Conservation (phyloP, 371 early-diverging fungal genomes). For the Lichtheimia ornata region DNA sequence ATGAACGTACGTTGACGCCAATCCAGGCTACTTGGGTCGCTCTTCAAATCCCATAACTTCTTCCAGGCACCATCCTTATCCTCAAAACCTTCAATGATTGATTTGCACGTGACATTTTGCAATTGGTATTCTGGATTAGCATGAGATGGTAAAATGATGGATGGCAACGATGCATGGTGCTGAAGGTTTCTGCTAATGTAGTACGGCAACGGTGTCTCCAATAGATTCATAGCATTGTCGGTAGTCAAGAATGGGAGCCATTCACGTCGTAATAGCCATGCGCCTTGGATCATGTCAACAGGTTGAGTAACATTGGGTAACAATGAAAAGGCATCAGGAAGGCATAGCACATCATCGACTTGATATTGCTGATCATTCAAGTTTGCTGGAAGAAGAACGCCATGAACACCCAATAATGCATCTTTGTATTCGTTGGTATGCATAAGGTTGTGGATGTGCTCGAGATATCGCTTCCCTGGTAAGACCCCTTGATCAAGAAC, state of each 20-base stretch:
- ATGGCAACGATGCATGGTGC: conserved; percentile 26
- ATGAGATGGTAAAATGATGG: conserved; percentile 30
- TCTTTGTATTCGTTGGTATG: conserved; percentile 42
- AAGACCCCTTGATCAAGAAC: conserved; percentile 35
- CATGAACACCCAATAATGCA: conserved; percentile 45
- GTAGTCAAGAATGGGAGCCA: conserved; percentile 34
- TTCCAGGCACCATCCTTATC: conserved; percentile 16
- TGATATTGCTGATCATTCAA: conserved; percentile 13
- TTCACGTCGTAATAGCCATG: conserved; percentile 34
- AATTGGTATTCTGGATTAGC: conserved; percentile 12
- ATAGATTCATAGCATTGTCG: conserved; percentile 16
- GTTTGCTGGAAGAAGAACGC: conserved; percentile 33
- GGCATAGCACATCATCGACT: conserved; percentile 21
- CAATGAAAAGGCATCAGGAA: conserved; percentile 21
- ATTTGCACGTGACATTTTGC: conserved; percentile 2
- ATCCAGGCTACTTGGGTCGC: conserved; percentile 19
- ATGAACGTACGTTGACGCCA: conserved; percentile 15
- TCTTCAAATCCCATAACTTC: conserved; percentile 6
- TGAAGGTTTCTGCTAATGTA: conserved; percentile 36
- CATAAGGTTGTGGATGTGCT: conserved; percentile 34
- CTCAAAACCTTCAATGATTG: conserved; percentile 3
- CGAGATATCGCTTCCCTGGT: conserved; percentile 31
- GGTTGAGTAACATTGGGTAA: conserved; percentile 33
- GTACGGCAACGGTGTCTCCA: conserved; percentile 28
- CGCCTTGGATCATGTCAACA: conserved; percentile 40